phyloP scores from a whole-genome alignment of 768 basidiomycete species.

The Boletus patriciae region DNA sequence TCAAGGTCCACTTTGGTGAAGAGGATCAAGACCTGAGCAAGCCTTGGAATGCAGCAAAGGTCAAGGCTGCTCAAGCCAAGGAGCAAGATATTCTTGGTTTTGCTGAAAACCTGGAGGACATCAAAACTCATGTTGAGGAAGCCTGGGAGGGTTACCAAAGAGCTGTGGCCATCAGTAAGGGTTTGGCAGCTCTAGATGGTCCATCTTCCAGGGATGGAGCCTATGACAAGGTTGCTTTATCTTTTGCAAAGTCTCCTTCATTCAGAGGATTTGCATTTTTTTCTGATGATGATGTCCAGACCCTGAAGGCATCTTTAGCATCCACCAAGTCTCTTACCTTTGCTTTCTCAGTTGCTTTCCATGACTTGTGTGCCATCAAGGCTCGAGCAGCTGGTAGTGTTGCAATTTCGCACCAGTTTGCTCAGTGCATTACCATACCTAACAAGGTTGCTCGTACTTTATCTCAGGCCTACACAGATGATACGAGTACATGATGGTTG shows the following conservation, averaged over 20 bases:
- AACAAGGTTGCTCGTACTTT: constrained; percentile 17
- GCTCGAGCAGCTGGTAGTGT: constrained; percentile 37
- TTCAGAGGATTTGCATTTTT: constrained; percentile 24
- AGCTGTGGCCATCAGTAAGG: constrained; percentile 7
- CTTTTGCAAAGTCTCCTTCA: constrained; percentile 27
- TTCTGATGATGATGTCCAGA: constrained; percentile 37
- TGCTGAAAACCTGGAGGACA: constrained; percentile 37
- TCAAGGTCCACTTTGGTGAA: constrained; percentile 1
- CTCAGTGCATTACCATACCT: constrained; percentile 25
- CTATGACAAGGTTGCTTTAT: constrained; percentile 29
- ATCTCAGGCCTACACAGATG: constrained; percentile 14
- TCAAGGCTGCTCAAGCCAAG: constrained; percentile 3
- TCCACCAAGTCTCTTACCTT: constrained; percentile 39
- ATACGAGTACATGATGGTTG: constrained; percentile 4
- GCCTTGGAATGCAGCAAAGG: constrained; percentile 39
- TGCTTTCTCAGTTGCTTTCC: constrained; percentile 56
- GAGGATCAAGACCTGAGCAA: constrained; percentile 34
- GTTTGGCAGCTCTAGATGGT: not conserved
- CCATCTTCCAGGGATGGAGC: not conserved
- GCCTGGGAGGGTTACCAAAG: constrained; percentile 21
- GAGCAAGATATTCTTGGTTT: constrained; percentile 18
- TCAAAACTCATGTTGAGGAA: constrained; percentile 41
- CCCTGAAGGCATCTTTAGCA: constrained; percentile 57
- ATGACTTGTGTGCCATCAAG: constrained; percentile 55
- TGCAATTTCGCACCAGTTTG: constrained; percentile 24